Evolutionary conservation across 257 asterid genomes (phyloP), one percentile per base, ranked within the genome.

Genomic region (Salvia rosmarinus): DNA sequence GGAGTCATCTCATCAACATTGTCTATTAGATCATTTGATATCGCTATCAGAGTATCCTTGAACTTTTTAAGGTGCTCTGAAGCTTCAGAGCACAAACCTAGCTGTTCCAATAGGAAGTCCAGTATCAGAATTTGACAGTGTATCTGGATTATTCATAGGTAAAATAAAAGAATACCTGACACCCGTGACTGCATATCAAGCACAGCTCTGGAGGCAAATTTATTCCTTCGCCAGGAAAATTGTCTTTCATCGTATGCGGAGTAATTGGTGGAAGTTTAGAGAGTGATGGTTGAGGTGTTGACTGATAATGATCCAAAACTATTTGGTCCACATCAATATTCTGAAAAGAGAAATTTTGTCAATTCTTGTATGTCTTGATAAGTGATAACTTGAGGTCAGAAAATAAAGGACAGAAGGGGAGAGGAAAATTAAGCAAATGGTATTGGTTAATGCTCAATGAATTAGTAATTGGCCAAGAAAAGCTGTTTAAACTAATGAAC

Each of bases 21-120:
- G 84, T 94, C 99, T 71, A 94, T 78, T 68, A 94, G 95, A 70
- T 94, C 98, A 77, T 91, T 89, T 34, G 96, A 91, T 79, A 94
- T 84, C 40, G 83, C 87, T 77, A 91, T 88, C 60, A 91, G 78
- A 82, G 68, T 83, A 74, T 91, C 97, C 85, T 94, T 94, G 89
- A 94, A 74, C 20, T 79, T 86, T 78, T 89, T 94, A 69, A 94
- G 82, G 83, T 94, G 99, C 62, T 57, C 67, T 80, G 84, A 79
- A 77, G 96, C 96, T 79, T 88, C 91, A 30, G 96, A 90, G 79
- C 99, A 94, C 79, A 78, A 80, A 62, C 96, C 97, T 55, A 94
- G 85, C 99, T 94, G 91, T 79, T 80, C 66, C 76, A 79, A 54
- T 56, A 63, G 57, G 47, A 64, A 65, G 40, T 63, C 75, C 64